Conservation (phyloP, 305 asterid genomes). For the Solanum aculeatissimum region DNA sequence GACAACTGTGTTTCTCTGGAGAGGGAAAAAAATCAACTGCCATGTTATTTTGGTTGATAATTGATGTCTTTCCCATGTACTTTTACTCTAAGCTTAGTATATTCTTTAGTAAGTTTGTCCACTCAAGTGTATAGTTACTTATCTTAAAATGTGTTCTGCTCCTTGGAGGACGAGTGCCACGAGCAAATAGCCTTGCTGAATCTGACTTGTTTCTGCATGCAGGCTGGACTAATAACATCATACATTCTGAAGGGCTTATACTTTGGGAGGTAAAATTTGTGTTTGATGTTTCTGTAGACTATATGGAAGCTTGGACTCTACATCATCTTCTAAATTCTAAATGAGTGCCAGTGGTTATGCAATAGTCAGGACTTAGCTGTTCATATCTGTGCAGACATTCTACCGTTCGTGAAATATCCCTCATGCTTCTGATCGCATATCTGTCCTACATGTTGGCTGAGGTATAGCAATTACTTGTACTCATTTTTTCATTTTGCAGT, state of each 20-base stretch:
- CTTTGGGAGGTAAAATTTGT: slow-evolving; percentile 54
- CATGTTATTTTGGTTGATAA: not conserved
- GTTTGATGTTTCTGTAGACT: not conserved
- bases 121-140: not conserved
- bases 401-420: slow-evolving; percentile 74
- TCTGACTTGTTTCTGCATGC: slow-evolving; percentile 16
- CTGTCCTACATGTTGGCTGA: slow-evolving; percentile 96
- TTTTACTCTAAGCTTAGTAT: not conserved
- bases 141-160: not conserved
- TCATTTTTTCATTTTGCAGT: not conserved
- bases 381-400: slow-evolving; percentile 53
- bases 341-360: not conserved
- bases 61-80: not conserved
- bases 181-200: not conserved
- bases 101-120: not conserved
- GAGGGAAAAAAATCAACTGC: not conserved
- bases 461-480: slow-evolving; percentile 27
- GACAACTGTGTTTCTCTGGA: not conserved
- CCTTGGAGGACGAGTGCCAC: not conserved
- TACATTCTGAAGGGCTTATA: slow-evolving; percentile 64
- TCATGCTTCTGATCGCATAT: slow-evolving; percentile 88
- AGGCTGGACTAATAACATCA: slow-evolving; percentile 85
- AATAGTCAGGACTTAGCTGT: not conserved
- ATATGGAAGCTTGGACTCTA: not conserved
- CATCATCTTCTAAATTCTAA: not conserved